A percentile compares a stretch with the other conserved stretches of the same genome.
These are phyloP conservation scores for Saturnispora besseyi DNA, from an alignment of 805 yeast genomes.

Conservation along the genomic window DNA sequence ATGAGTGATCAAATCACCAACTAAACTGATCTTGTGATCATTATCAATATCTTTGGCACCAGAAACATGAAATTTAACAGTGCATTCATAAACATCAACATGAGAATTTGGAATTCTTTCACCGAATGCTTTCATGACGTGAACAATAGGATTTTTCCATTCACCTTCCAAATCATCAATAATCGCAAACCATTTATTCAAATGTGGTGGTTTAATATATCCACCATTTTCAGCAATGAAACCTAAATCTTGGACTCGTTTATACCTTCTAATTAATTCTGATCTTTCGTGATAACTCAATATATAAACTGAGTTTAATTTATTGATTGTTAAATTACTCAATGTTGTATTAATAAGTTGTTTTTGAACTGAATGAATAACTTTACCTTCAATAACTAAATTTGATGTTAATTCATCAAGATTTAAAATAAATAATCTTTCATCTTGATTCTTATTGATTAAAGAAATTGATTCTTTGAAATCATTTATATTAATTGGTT, in stretches of 20 bases:
- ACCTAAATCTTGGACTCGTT: conserved; percentile 63
- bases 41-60: conserved; percentile 48
- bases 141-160: conserved; percentile 54
- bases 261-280: conserved; percentile 59
- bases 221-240: conserved; percentile 90
- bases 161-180: conserved; percentile 40
- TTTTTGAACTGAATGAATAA: conserved; percentile 47
- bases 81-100: conserved; percentile 64
- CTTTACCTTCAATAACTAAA: conserved; percentile 26
- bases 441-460: conserved; percentile 11
- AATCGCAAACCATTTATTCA: conserved; percentile 52
- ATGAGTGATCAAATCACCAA: conserved; percentile 82
- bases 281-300: conserved; percentile 55
- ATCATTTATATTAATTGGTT: conserved; percentile 24
- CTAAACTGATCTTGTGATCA: conserved; percentile 55
- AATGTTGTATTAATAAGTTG: conserved; percentile 50
- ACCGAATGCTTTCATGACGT: conserved; percentile 47
- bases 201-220: conserved; percentile 47
- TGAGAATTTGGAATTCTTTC: conserved; percentile 78
- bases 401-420: conserved; percentile 37
- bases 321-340: conserved; percentile 47
- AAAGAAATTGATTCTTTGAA: conserved; percentile 31
- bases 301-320: conserved; percentile 60
- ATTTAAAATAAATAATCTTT: conserved; percentile 45
- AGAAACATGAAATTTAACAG: conserved; percentile 69